phyloP scores from a whole-genome alignment of 768 basidiomycete genomes.

The Collybiopsis luxurians region DNA sequence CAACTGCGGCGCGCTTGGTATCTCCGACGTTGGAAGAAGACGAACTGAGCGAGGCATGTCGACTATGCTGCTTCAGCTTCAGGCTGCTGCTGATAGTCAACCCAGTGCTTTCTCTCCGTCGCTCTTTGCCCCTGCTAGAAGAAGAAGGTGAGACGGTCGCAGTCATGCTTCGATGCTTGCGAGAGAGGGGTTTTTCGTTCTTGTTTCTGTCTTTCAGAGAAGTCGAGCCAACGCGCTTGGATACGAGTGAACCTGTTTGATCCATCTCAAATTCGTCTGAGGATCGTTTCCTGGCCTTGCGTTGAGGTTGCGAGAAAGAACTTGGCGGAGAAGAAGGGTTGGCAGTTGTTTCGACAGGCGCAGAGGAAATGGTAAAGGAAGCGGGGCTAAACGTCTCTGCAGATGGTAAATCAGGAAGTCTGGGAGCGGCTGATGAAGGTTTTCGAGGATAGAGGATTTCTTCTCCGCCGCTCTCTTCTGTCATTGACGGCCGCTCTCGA shows the following conservation, averaged over 20 bases:
- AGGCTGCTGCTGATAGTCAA: conserved; percentile 37
- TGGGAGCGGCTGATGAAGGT: conserved; percentile 24
- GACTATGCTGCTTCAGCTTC: conserved; percentile 47
- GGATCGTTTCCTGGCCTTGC: conserved; percentile 68
- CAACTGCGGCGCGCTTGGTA: conserved; percentile 42
- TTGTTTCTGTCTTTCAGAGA: conserved; percentile 27
- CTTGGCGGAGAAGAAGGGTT: conserved; percentile 55
- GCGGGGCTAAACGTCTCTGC: neutral
- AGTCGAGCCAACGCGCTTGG: conserved; percentile 39
- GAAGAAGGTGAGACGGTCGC: conserved; percentile 37
- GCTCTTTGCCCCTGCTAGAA: conserved; percentile 46
- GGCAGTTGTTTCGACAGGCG: conserved; percentile 20
- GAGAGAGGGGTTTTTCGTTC: conserved; percentile 42
- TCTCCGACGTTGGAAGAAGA: conserved; percentile 61
- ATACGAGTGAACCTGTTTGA: conserved; percentile 57
- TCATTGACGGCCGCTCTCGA: conserved; percentile 60
- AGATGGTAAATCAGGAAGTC: conserved; percentile 12
- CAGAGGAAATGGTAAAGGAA: conserved; percentile 25
- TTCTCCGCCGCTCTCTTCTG: conserved; percentile 87
- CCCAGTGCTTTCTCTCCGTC: conserved; percentile 51
- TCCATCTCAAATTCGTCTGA: conserved; percentile 85
- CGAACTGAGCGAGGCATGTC: conserved; percentile 69
- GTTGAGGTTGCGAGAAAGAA: conserved; percentile 50
- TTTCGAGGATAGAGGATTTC: conserved; percentile 87
- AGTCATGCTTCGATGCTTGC: conserved; percentile 74